Evolutionary conservation across 306 rosid species (phyloP).

Genomic region (Cicer bijugum): DNA sequence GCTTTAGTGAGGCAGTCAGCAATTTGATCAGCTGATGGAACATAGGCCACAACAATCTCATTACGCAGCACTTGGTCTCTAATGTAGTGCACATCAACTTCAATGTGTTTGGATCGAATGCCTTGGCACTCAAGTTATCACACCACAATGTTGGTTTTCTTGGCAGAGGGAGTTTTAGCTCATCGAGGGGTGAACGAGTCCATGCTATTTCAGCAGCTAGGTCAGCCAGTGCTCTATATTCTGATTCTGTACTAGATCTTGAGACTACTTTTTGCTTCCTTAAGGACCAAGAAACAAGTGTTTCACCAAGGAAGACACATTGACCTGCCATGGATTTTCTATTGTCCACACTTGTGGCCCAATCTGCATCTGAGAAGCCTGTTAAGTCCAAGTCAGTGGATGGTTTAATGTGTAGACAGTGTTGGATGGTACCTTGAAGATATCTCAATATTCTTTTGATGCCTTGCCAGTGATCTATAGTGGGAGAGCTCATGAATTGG

Average conservation of each 20-base stretch:
- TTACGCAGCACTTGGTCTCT: not conserved
- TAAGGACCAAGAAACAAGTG: not conserved
- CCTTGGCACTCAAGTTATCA: no score
- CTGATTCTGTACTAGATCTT: not conserved
- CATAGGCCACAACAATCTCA: no score
- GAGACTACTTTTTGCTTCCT: not conserved
- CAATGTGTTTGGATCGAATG: not conserved
- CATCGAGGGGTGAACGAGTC: not conserved
- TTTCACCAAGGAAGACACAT: not conserved
- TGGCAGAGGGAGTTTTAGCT: not conserved
- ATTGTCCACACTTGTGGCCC: no score
- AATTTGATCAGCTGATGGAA: no score
- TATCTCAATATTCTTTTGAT: no score
- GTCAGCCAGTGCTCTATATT: not conserved
- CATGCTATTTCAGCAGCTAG: not conserved
- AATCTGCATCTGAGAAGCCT: no score
- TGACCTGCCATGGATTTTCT: not conserved
- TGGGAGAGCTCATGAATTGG: no score
- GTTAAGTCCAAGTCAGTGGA: no score
- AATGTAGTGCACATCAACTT: slow-evolving; percentile 14
- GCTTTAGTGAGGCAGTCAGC: no score
- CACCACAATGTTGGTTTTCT: not conserved
- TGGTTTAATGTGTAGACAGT: no score
- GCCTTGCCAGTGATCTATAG: no score
- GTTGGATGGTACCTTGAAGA: no score